These are phyloP conservation scores for Terana coerulea DNA, from an alignment of 768 basidiomycete genomes.

Conservation along the genomic window DNA sequence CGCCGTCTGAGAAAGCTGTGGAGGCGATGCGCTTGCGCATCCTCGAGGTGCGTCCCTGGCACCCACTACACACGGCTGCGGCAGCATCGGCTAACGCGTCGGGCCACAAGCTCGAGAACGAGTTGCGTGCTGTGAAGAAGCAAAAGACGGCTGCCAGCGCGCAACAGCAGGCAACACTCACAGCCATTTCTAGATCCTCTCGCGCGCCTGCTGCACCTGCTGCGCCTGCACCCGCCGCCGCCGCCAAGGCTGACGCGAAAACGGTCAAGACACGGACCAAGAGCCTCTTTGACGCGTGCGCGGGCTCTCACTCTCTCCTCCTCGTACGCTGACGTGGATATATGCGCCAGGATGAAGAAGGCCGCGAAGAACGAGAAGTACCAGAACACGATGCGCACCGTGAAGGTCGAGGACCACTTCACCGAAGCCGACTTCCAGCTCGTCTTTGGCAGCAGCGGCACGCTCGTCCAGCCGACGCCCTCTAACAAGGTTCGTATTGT, in stretches of 20 bases:
- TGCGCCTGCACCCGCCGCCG: neutral
- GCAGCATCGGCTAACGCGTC: neutral
- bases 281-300: conserved; percentile 14
- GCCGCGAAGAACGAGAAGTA: conserved; percentile 14
- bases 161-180: neutral
- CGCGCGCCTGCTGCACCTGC: too few species aligned
- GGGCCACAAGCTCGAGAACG: conserved; percentile 10
- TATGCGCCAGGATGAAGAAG: conserved; percentile 12
- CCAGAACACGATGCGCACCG: neutral
- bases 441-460: conserved; percentile 12
- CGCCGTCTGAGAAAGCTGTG: conserved; percentile 6
- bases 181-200: conserved; percentile 2
- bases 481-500: conserved; percentile 11
- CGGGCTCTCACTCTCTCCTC: neutral
- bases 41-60: conserved; percentile 8
- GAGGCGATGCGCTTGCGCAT: conserved; percentile 12
- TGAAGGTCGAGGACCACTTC: conserved; percentile 14
- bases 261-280: conserved; percentile 7
- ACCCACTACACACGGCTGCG: neutral
- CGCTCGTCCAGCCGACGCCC: conserved; percentile 8
- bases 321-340: too few species aligned
- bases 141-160: conserved; percentile 10
- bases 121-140: conserved; percentile 10
- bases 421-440: conserved; percentile 11
- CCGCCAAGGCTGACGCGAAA: conserved; percentile 11